Conservation (phyloP, 148 eudicot species). For the Talinum fruticosum region DNA sequence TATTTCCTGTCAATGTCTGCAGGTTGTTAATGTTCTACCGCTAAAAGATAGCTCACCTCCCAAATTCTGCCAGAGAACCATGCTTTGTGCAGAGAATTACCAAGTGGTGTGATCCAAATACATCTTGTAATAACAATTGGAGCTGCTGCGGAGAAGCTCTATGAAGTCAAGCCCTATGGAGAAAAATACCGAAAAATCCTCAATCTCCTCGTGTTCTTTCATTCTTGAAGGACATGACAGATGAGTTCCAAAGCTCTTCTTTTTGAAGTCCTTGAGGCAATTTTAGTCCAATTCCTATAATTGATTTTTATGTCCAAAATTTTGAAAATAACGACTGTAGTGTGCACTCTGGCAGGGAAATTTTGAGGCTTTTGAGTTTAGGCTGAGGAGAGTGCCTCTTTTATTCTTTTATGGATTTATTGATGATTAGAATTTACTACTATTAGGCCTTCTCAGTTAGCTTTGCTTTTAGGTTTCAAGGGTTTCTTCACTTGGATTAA, state of each 20-base stretch:
- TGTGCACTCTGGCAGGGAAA: background rate
- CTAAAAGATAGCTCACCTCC: slow-evolving; percentile 68
- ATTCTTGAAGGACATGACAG: background rate
- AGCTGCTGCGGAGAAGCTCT: background rate
- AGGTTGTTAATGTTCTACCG: slow-evolving; percentile 65
- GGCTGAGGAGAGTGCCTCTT: background rate
- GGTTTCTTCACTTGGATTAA: background rate
- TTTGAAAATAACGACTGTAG: background rate
- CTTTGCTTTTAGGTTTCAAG: background rate
- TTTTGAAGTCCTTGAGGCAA: background rate
- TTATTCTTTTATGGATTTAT: no score
- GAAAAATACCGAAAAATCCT: background rate
- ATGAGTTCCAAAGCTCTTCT: background rate
- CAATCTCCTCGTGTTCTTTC: background rate
- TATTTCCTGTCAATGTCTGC: slow-evolving; percentile 13
- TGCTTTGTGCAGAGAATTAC: slow-evolving; percentile 63
- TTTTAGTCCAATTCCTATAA: background rate
- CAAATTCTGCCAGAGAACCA: slow-evolving; percentile 55
- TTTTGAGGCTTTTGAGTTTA: background rate
- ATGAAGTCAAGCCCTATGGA: background rate
- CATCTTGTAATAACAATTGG: background rate
- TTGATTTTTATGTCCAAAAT: background rate
- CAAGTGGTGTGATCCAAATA: slow-evolving; percentile 48
- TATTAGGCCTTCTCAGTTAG: background rate
- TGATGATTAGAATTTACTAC: background rate